phyloP scores from a whole-genome alignment of 768 basidiomycete species.

The Termitomyces sp. region DNA sequence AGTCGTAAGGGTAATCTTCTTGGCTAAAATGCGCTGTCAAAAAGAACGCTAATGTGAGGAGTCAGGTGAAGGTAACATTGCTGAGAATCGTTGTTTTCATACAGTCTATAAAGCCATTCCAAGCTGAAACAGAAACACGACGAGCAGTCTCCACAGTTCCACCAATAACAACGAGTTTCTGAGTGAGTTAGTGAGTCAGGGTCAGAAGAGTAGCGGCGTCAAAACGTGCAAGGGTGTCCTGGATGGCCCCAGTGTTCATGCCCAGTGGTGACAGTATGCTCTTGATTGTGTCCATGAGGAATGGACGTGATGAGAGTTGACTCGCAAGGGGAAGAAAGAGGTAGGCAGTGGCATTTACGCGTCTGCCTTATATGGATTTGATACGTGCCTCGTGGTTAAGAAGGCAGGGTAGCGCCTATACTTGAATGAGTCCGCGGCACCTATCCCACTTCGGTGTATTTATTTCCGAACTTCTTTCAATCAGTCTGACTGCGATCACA shows the following conservation, averaged over 20 bases:
- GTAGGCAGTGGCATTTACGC: conserved; percentile 30
- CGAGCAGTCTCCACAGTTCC: conserved; percentile 86
- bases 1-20: conserved; percentile 85
- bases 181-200: conserved; percentile 9
- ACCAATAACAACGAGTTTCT: conserved; percentile 90
- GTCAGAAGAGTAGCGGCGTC: neutral
- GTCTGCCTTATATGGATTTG: conserved; percentile 37
- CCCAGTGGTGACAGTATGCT: conserved; percentile 67
- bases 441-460: conserved; percentile 11
- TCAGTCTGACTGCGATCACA: conserved; percentile 12
- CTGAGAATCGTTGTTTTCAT: conserved; percentile 15
- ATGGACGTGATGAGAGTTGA: conserved; percentile 11
- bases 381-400: conserved; percentile 35
- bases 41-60: conserved; percentile 59
- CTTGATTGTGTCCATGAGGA: conserved; percentile 65
- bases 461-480: conserved; percentile 11
- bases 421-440: conserved; percentile 21
- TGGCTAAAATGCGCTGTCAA: conserved; percentile 85
- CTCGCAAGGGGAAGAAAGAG: conserved; percentile 24
- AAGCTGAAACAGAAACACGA: conserved; percentile 75
- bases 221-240: conserved; percentile 67
- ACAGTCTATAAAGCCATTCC: conserved; percentile 91
- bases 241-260: conserved; percentile 62
- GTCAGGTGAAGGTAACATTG: neutral
- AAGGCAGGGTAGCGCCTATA: conserved; percentile 29